phyloP scores from a whole-genome alignment of 176 grass and related monocot genomes.

The Cenchrus fungigraminus region DNA sequence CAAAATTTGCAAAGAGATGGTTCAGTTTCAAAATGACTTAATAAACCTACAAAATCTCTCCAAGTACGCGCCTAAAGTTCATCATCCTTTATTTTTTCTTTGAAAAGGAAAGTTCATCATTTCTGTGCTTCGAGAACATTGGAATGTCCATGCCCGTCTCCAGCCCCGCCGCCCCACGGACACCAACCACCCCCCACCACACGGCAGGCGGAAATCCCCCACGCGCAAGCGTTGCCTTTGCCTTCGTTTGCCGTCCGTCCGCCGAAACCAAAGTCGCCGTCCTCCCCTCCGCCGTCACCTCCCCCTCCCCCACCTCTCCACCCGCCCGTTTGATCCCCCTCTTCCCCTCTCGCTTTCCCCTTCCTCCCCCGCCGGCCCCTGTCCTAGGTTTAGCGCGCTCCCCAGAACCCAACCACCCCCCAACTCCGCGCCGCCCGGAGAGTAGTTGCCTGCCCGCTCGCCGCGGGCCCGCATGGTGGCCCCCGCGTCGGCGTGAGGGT shows the following conservation, averaged over 20 bases:
- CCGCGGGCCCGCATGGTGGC: slow-evolving; percentile 34
- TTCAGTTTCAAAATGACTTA: neutral
- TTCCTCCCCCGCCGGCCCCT: neutral
- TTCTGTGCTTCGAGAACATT: no score
- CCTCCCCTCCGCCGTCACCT: slow-evolving; percentile 41
- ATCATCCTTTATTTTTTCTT: no score
- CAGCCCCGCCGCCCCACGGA: neutral
- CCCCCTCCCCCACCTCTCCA: neutral
- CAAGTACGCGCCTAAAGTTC: no score
- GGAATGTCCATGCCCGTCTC: neutral
- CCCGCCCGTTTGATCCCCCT: slow-evolving; percentile 42
- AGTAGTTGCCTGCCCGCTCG: slow-evolving; percentile 19
- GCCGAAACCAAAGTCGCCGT: slow-evolving; percentile 54
- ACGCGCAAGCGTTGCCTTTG: slow-evolving; percentile 17
- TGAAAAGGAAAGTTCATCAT: no score
- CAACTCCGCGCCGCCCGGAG: neutral
- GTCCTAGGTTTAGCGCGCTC: slow-evolving; percentile 37
- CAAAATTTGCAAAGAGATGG: neutral
- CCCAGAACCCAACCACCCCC: neutral
- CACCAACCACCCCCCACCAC: slow-evolving; percentile 35
- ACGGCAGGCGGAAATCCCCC: slow-evolving; percentile 43
- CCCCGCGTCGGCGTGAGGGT: slow-evolving; percentile 23
- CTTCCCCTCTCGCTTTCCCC: neutral
- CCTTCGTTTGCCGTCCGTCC: slow-evolving; percentile 31
- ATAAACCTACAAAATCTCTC: no score